Evolutionary conservation across 306 rosid species (phyloP).

Genomic region (Sechiopsis laciniata): DNA sequence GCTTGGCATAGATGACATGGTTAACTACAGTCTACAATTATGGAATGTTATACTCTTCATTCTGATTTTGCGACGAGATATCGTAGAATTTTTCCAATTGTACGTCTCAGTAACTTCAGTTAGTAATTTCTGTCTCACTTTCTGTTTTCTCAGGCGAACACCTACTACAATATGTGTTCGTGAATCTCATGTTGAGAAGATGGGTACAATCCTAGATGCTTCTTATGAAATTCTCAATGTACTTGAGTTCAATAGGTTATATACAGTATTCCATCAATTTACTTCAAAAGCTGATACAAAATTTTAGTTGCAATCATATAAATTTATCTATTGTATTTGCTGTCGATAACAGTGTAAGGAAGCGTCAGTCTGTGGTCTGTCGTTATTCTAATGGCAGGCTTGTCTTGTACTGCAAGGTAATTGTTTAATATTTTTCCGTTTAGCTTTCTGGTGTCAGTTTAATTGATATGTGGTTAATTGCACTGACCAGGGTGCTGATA

Average conservation of each 20-base stretch:
- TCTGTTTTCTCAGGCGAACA: conserved; percentile 63
- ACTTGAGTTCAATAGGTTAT: conserved; percentile 90
- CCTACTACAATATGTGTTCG: conserved; percentile 82
- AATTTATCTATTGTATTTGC: conserved; percentile 23
- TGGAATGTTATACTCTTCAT: conserved; percentile 10
- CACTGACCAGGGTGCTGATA: conserved; percentile 86
- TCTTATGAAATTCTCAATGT: conserved; percentile 87
- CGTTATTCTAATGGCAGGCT: conserved; percentile 94
- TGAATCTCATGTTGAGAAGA: conserved; percentile 81
- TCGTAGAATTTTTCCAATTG: background rate
- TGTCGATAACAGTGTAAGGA: conserved; percentile 65
- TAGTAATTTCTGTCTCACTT: conserved; percentile 1
- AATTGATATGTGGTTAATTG: conserved; percentile 33
- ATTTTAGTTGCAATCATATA: conserved; percentile 16
- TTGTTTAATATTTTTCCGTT: conserved; percentile 20
- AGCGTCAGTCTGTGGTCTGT: conserved; percentile 96
- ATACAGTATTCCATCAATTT: conserved; percentile 11
- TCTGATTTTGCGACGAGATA: background rate
- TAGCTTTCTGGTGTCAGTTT: conserved; percentile 27
- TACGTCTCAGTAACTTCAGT: background rate
- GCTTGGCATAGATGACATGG: background rate
- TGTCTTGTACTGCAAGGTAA: conserved; percentile 93
- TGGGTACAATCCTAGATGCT: conserved; percentile 64
- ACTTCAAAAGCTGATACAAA: background rate
- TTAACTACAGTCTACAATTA: conserved; percentile 4